Evolutionary conservation across 164 flowering plant species (phyloP).

Genomic region (Malania oleifera): DNA sequence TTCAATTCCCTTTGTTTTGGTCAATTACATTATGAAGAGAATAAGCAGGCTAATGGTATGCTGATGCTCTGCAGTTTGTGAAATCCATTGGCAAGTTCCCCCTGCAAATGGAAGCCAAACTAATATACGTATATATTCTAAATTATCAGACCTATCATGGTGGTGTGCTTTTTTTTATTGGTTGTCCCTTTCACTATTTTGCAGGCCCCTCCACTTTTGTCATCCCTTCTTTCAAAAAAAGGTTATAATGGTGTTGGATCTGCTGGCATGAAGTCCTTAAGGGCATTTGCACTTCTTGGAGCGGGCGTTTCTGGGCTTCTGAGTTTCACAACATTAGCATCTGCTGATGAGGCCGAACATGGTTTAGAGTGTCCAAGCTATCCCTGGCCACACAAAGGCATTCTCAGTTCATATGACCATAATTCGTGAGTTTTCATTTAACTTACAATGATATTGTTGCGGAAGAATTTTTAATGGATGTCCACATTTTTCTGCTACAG

Average conservation of each 20-base stretch:
- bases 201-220: constrained; percentile 56
- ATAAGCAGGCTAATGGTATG: no score
- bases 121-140: no score
- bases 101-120: no score
- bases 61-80: no score
- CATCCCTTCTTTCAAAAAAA: constrained; percentile 48
- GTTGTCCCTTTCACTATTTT: background rate
- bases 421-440: constrained; percentile 61
- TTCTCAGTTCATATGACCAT: constrained; percentile 93
- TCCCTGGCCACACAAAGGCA: constrained; percentile 96
- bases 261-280: constrained; percentile 48
- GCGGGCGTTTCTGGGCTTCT: constrained; percentile 79
- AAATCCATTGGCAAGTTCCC: no score
- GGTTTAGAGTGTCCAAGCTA: constrained; percentile 68
- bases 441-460: background rate
- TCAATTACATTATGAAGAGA: no score
- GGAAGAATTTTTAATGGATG: background rate
- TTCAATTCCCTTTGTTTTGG: no score
- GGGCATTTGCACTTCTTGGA: constrained; percentile 74
- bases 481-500: no score
- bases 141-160: background rate
- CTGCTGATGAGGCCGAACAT: constrained; percentile 97
- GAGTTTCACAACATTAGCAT: constrained; percentile 61
- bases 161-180: background rate
- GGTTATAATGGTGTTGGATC: constrained; percentile 50